Evolutionary conservation across 1,284 basidiomycete genomes (phyloP), one percentile per base, ranked within the genome.

Genomic region (Entoloma clypeatum): DNA sequence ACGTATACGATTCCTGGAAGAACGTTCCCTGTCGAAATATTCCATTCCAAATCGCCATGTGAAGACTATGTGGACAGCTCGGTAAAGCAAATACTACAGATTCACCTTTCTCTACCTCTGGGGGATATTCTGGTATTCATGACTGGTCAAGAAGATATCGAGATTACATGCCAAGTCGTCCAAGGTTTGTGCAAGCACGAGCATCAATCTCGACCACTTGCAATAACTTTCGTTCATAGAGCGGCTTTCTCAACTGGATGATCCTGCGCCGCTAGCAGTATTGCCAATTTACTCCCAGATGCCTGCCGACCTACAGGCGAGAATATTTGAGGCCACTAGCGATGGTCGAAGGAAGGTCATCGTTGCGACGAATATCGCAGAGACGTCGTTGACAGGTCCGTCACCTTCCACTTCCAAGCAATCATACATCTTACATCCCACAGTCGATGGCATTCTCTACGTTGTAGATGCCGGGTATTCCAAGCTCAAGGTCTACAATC

Each of bases 101-200:
- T 99, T 38, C 96, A 99, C 59, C 72, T 99, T 17, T 92, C 93
- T 0, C 77, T 88, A 13, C 92, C 93, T n/a, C 81, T 81, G 0
- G 96, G 96, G 4, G 96, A 99, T 67, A 91, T 99, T 43, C 74
- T 99, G 25, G 92, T 99, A 10, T 99, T 99, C 64, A 99, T 99
- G 95, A 99, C 96, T 18, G 96, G 96, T 41, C 96, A 99, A 65
- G 96, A 99, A 65, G 96, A 99, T 61, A 99, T 99, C 49, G 92
- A 98, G 62, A 75, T 92, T 28, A 96, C 92, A 1, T 96, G 92
- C 59, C 84, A 90, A 54, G 92, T 96, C 19, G 72, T 96, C 10
- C 79, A 86, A 62, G 89, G 91, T 91, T 45, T 38, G 73, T 55
- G n/a, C n/a, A n/a, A n/a, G n/a, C 25, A 18, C 35, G 17, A 30